phyloP scores from a whole-genome alignment of 768 basidiomycete genomes.

The Boletus tylopilopsis region DNA sequence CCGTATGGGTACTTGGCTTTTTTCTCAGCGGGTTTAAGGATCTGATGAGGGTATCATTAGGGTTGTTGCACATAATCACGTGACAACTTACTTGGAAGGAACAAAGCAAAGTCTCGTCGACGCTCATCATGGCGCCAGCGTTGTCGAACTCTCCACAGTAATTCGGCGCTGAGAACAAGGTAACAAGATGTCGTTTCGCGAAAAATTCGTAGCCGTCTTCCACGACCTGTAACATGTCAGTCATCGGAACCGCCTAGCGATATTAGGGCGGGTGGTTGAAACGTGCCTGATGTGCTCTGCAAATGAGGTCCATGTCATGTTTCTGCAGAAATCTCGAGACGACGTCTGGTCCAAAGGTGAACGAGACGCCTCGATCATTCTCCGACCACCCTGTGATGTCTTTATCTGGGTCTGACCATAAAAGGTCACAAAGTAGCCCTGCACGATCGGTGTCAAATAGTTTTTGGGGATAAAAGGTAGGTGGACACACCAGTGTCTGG shows the following conservation, averaged over 20 bases:
- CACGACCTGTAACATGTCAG: conserved; percentile 62
- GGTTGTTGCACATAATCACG: neutral
- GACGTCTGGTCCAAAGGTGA: conserved; percentile 98
- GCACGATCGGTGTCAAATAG: conserved; percentile 7
- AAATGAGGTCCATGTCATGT: conserved; percentile 99
- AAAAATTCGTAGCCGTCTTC: conserved; percentile 99
- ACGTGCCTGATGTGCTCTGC: conserved; percentile 93
- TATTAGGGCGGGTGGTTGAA: conserved; percentile 9
- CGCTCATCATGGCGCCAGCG: conserved; percentile 99
- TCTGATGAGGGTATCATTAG: conserved; percentile 44
- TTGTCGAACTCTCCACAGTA: conserved; percentile 98
- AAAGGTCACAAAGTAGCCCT: conserved; percentile 92
- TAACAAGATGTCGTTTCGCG: conserved; percentile 95
- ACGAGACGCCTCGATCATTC: conserved; percentile 98
- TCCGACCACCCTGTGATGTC: conserved; percentile 99
- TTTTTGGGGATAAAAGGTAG: neutral
- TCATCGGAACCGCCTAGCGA: conserved; percentile 1
- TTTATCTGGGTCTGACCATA: conserved; percentile 99
- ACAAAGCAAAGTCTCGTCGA: conserved; percentile 94
- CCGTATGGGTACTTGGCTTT: conserved; percentile 92
- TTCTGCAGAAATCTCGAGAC: conserved; percentile 98
- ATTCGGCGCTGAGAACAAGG: conserved; percentile 94
- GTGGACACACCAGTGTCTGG: conserved; percentile 83
- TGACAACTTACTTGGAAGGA: conserved; percentile 83
- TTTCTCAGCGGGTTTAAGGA: conserved; percentile 98